Conservation (phyloP, 225 moss, liverwort and hornwort genomes). For the Bryoerythrophyllum caledonicum region DNA sequence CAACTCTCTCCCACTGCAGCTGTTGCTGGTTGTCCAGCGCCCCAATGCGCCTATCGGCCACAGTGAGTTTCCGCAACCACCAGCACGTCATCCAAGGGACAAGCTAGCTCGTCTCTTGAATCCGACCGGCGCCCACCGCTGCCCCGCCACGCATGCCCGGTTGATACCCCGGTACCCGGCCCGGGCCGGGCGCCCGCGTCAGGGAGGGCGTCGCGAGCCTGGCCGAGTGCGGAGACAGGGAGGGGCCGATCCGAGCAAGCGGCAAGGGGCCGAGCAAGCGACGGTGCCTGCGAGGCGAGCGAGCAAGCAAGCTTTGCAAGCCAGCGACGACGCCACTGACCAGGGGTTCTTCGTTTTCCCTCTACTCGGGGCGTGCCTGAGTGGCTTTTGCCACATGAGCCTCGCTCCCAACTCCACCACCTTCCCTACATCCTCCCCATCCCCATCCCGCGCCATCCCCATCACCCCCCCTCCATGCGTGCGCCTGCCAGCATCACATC, state of each 20-base stretch:
- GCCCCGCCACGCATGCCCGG: too few species aligned
- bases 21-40: too few species aligned
- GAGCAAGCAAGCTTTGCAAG: too few species aligned
- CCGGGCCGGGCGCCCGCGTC: background rate
- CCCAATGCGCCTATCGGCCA: too few species aligned
- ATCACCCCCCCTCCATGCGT: background rate
- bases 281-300: background rate
- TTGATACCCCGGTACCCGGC: too few species aligned
- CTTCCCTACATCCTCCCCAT: background rate
- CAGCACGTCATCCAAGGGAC: too few species aligned
- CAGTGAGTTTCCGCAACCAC: too few species aligned
- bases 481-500: background rate
- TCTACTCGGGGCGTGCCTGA: background rate
- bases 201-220: background rate
- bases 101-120: too few species aligned
- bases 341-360: background rate
- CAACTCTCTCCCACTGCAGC: too few species aligned
- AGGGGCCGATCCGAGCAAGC: background rate
- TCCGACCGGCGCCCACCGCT: too few species aligned
- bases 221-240: background rate
- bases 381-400: constrained; percentile 15
- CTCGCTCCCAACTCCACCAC: background rate
- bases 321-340: too few species aligned
- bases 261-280: background rate
- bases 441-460: background rate